Percentiles rank a stretch among this genome's conserved stretches.
Evolutionary conservation across 805 yeast genomes (phyloP).

Genomic region (Blastobotrys robertii): DNA sequence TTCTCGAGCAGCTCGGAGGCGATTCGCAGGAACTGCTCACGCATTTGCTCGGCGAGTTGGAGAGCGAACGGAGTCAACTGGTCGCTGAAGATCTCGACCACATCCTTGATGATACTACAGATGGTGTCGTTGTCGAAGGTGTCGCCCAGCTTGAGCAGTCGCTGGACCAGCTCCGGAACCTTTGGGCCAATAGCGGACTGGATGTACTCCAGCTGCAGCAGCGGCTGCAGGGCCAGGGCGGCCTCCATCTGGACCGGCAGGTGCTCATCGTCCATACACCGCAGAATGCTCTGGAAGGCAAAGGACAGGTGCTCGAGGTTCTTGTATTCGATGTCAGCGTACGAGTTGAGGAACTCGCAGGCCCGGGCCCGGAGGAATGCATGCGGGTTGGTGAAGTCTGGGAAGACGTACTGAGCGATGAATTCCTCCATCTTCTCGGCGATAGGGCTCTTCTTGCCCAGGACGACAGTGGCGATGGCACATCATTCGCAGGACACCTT

Average conservation of each 20-base stretch:
- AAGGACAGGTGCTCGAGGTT: conserved; percentile 58
- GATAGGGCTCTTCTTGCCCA: conserved; percentile 47
- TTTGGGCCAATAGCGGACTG: conserved; percentile 56
- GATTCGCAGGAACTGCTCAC: conserved; percentile 62
- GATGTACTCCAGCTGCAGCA: conserved; percentile 54
- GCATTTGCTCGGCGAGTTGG: conserved; percentile 45
- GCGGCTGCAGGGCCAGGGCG: conserved; percentile 77
- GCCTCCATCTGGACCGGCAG: conserved; percentile 78
- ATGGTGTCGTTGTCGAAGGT: conserved; percentile 80
- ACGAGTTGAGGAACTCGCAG: conserved; percentile 39
- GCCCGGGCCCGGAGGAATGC: conserved; percentile 61
- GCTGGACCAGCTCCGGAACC: conserved; percentile 76
- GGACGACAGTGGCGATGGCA: conserved; percentile 47
- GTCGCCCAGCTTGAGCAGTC: conserved; percentile 61
- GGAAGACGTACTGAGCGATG: conserved; percentile 53
- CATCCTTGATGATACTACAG: conserved; percentile 88
- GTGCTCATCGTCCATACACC: conserved; percentile 38
- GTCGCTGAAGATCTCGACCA: conserved; percentile 79
- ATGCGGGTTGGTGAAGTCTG: conserved; percentile 54
- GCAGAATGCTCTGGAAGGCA: conserved; percentile 31
- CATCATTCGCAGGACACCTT: conserved; percentile 69
- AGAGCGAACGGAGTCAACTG: conserved; percentile 87
- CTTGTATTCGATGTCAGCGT: conserved; percentile 52
- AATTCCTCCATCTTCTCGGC: conserved; percentile 58
- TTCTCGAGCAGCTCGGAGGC: conserved; percentile 59